Evolutionary conservation across 2,329 filamentous ascomycete species (phyloP), one percentile per base, ranked within the genome.

Genomic region (Chrysoporthe puriensis): DNA sequence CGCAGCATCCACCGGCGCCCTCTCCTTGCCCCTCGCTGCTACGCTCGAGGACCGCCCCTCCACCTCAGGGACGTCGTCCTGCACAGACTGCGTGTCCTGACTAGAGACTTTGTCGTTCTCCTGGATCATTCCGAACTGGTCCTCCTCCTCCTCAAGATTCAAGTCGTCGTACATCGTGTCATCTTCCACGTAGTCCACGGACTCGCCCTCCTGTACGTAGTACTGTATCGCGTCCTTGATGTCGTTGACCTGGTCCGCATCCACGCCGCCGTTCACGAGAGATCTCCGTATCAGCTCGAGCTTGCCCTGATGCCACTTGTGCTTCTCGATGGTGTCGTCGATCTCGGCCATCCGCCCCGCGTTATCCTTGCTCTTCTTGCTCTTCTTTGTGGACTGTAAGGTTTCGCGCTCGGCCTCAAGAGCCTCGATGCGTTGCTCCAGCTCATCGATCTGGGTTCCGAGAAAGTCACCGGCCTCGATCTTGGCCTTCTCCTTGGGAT

Each of bases 401-500:
- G 86, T 84, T 79, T 97, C 95, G 74, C 90, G 88, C 78, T 99
- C 95, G 64, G 94, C 94, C 79, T 99, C 96, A 72, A 96, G 87
- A 40, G 89, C 86, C 82, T 99, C 96, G 78, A 98, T 96, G 81
- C 97, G 94, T 73, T 91, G 91, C 76, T 97, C 94, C 68, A 99
- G 88, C 77, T 97, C 93, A 76, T 97, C 94, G 65, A 98, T 93
- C 88, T 93, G 94, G 67, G 83, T 87, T 70, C 89, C 90, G 58
- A 99, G 83, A 80, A 98, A 98, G 67, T 97, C 91, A 81, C 90
- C 88, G 42, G 92, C 86, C 74, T 98, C 95, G 70, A 92, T 85
- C 81, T 97, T 97, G 78, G 97, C 95, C 79, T 96, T 93, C 79
- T 98, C 96, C 78, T 94, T 97, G n/a, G 96, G 96, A 81, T 99